Evolutionary conservation across 2,329 filamentous ascomycete genomes (phyloP), one percentile per base, ranked within the genome.

Genomic region (Apiospora kogelbergensis): DNA sequence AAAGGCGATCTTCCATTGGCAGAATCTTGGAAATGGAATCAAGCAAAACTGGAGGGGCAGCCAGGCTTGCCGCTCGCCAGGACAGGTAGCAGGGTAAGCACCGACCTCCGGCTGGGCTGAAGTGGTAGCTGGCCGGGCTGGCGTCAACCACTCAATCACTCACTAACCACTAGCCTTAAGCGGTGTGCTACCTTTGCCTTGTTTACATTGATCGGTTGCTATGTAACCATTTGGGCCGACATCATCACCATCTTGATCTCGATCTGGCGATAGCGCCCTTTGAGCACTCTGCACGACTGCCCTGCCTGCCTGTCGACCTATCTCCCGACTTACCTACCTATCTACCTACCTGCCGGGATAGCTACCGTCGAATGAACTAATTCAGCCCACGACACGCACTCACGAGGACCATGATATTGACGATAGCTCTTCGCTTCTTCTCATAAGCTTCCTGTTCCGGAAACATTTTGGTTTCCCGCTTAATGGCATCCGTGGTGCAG

Each of bases 351-450:
- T 60, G 20, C 53, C 53, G 9, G 20, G 6, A 37, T n/a, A 13
- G 20, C 53, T 37, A 30, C 53, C 63, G 17, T 42, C 13, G 40
- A n/a, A 65, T 42, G 63, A n/a, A 20, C 26, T 42, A 65, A 65
- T 65, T 65, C 37, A 65, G 17, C 22, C 26, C 53, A 26, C 37
- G 24, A 26, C 42, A 42, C 30, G 26, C 63, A 24, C 30, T 30
- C 63, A 65, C 63, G 40, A 42, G 37, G 40, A 65, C 63, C 42
- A 42, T 42, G 40, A 65, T 20, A 65, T 60, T 60, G 53, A 69
- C 45, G 45, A 69, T 45, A 57, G 68, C 63, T 69, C 20, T 46
- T 66, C 44, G 64, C 53, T 60, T 60, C 37, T 69, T 48, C 48
- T 69, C 48, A 69, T 44, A 63, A 26, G n/a, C 63, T 30, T 65